phyloP scores from a whole-genome alignment of 441 rosid genomes.

The Adansonia madagascariensis region DNA sequence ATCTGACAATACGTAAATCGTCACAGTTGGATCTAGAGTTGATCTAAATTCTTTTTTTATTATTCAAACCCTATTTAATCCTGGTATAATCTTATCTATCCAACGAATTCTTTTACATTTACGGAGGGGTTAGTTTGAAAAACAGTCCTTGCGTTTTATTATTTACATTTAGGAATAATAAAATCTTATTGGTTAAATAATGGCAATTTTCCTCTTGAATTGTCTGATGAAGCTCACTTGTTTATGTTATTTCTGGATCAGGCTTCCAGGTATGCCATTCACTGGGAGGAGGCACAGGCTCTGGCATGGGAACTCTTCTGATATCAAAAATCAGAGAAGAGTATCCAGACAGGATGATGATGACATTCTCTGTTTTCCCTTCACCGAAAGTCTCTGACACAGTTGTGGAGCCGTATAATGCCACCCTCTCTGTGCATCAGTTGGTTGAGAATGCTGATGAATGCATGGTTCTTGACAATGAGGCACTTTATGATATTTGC shows the following conservation, averaged over 20 bases:
- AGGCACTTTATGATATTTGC: conserved; percentile 63
- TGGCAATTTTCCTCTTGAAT: background rate
- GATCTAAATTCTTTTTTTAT: background rate
- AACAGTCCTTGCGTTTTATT: background rate
- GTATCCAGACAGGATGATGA: conserved; percentile 89
- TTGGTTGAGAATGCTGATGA: conserved; percentile 92
- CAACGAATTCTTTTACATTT: background rate
- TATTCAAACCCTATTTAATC: background rate
- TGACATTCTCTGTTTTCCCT: conserved; percentile 93
- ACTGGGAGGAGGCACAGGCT: conserved; percentile 94
- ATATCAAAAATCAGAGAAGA: conserved; percentile 85
- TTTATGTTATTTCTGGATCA: conserved; percentile 36
- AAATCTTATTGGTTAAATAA: background rate
- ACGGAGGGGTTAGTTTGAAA: background rate
- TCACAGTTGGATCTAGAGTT: background rate
- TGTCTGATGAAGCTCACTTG: conserved; percentile 20
- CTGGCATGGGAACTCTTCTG: conserved; percentile 92
- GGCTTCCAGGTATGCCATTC: conserved; percentile 96
- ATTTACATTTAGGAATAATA: background rate
- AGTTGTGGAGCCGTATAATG: conserved; percentile 94
- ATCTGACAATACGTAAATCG: background rate
- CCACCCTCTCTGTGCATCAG: conserved; percentile 93
- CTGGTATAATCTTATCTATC: background rate
- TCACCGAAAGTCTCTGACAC: conserved; percentile 98
- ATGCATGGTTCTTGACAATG: conserved; percentile 84